These are phyloP conservation scores for Ramichloridium luteum DNA, from an alignment of 2,329 filamentous ascomycete genomes.

Conservation along the genomic window DNA sequence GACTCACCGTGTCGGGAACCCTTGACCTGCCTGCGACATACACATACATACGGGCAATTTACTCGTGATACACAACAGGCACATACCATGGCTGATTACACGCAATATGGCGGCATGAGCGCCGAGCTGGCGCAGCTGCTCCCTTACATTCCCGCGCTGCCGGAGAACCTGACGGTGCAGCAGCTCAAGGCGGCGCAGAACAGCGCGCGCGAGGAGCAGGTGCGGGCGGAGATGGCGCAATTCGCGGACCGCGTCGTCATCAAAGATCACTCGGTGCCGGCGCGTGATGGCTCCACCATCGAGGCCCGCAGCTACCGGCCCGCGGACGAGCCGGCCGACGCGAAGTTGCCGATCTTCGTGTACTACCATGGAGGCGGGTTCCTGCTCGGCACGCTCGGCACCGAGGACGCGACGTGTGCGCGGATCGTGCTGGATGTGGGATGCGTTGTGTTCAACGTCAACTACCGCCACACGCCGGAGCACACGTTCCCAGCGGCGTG, in stretches of 20 bases:
- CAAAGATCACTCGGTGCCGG: constrained; percentile 22
- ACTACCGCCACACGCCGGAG: constrained; percentile 49
- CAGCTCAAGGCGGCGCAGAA: constrained; percentile 9
- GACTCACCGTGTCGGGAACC: too few relatives aligned
- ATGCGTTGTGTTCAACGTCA: constrained; percentile 41
- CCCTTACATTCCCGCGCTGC: constrained; percentile 6
- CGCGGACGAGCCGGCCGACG: constrained; percentile 18
- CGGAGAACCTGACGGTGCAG: constrained; percentile 6
- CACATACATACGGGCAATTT: too few relatives aligned
- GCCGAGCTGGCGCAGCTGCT: constrained; percentile 8
- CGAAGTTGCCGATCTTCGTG: constrained; percentile 32
- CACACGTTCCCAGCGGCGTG: constrained; percentile 40
- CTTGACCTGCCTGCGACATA: too few relatives aligned
- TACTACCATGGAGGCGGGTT: constrained; percentile 47
- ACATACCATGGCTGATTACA: constrained; percentile 14
- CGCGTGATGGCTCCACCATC: constrained; percentile 35
- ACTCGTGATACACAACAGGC: too few relatives aligned
- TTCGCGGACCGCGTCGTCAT: constrained; percentile 5
- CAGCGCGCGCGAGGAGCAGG: constrained; percentile 8
- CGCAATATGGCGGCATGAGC: constrained; percentile 11
- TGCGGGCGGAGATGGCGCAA: constrained; percentile 6
- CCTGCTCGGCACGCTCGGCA: constrained; percentile 40
- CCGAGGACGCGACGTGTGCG: constrained; percentile 43
- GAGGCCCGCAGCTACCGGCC: constrained; percentile 39
- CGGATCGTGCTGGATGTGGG: constrained; percentile 32